Evolutionary conservation across 176 grass and related monocot genomes (phyloP), one percentile per base, ranked within the genome.

Genomic region (Lolium rigidum): DNA sequence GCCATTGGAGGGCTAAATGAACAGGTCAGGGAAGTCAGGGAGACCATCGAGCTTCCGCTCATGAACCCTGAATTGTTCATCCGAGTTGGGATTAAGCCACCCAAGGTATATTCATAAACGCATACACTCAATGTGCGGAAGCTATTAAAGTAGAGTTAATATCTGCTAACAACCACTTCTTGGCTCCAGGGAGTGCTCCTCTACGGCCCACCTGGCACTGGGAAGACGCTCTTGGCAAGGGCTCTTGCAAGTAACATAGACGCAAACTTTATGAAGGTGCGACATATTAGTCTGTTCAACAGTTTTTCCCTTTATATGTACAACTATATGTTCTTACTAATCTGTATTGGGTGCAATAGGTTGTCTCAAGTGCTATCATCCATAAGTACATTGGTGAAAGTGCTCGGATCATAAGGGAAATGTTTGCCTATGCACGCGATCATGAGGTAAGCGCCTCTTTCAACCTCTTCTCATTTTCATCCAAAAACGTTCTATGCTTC

Each of bases 11-110:
- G 92, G 28, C 71, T 94, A 48, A 80, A 57, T 80, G 92, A 94
- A 60, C 92, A 94, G 79, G 91, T 94, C 46, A 90, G 92, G 80
- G 88, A 94, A 83, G 20, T 94, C 24, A 74, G 92, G 79, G 92
- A 94, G 74, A 84, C 82, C 18, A 86, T 94, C 54, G 92, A 94
- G 31, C 84, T 91, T 59, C 92, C 88, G 4, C 84, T 94, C 22
- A 86, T 86, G 88, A 91, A 88, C 78, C 88, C 92, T 61, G 92
- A 94, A 43, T 79, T 94, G 55, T 94, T 88, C 64, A n/a, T 77
- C 4, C 50, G 92, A 86, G 86, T 94, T 60, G 88, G 92, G 52
- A 91, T 91, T 74, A 94, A 88, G 58, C 88, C 92, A 83, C 86
- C 92, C 44, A 94, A 94, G 92, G 92, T 94, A 83, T 58, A 58